Conservation (phyloP, 1,284 basidiomycete genomes). For the Vanrija pseudolonga region DNA sequence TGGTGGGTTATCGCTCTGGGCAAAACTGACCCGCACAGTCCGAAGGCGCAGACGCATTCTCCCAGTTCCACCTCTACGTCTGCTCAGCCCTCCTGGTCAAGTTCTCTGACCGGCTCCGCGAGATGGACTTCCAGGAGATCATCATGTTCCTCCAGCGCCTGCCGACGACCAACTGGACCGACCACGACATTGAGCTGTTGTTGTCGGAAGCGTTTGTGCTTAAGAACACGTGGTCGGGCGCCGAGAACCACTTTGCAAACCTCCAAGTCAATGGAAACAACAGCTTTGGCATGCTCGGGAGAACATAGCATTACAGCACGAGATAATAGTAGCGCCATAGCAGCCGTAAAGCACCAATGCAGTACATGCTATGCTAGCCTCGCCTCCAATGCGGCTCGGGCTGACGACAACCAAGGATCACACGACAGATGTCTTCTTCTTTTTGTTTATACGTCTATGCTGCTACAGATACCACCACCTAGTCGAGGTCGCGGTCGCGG, state of each 20-base stretch:
- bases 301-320: constrained; percentile 1
- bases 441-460: neutral
- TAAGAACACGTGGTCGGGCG: constrained; percentile 89
- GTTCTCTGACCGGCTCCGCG: constrained; percentile 82
- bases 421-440: neutral
- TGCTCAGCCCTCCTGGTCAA: constrained; percentile 90
- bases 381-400: neutral
- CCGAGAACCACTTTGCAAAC: constrained; percentile 75
- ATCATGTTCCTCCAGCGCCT: constrained; percentile 98
- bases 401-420: neutral
- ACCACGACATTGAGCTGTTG: constrained; percentile 91
- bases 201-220: constrained; percentile 94
- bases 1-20: constrained; percentile 57
- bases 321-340: neutral
- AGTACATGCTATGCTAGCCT: neutral
- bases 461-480: neutral
- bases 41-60: constrained; percentile 91
- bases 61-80: constrained; percentile 93
- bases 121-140: constrained; percentile 97
- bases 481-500: constrained; percentile 9
- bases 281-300: constrained; percentile 44
- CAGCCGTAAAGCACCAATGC: neutral
- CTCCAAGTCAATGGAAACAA: constrained; percentile 23
- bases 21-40: neutral
- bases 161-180: constrained; percentile 91